Conservation (phyloP, 2,329 filamentous ascomycete species). For the Claviceps lovelessii region DNA sequence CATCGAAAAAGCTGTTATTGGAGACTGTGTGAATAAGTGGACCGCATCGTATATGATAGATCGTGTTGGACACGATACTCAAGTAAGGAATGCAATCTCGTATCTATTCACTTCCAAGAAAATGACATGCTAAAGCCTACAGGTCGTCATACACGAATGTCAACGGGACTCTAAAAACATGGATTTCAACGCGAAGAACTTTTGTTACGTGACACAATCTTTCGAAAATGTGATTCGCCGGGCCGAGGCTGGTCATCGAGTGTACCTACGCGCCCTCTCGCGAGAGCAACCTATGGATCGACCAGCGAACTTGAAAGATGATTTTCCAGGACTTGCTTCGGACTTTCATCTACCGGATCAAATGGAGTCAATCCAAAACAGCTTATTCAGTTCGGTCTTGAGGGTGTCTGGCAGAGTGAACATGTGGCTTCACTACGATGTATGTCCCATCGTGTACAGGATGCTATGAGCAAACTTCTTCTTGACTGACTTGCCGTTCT, state of each 20-base stretch:
- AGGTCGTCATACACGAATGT: conserved; percentile 64
- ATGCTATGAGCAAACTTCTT: background rate
- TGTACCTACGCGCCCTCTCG: conserved; percentile 72
- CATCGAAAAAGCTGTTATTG: conserved; percentile 51
- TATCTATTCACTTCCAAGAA: background rate
- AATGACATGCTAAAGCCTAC: background rate
- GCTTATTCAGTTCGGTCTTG: conserved; percentile 62
- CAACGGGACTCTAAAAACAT: conserved; percentile 41
- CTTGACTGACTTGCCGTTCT: background rate
- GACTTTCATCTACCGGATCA: conserved; percentile 58
- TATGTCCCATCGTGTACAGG: conserved; percentile 20
- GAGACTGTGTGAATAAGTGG: conserved; percentile 54
- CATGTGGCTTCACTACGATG: conserved; percentile 87
- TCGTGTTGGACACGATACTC: conserved; percentile 44
- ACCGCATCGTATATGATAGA: conserved; percentile 51
- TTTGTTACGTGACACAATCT: conserved; percentile 53
- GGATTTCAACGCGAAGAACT: conserved; percentile 76
- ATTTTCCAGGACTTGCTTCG: conserved; percentile 54
- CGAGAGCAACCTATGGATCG: conserved; percentile 49
- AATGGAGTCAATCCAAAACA: conserved; percentile 43
- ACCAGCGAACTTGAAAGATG: conserved; percentile 53
- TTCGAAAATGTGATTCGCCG: conserved; percentile 54
- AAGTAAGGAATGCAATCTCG: conserved; percentile 29
- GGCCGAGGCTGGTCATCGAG: conserved; percentile 41
- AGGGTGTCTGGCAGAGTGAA: conserved; percentile 66